A percentile compares a stretch with the other conserved stretches of the same genome.
Conservation (phyloP, 2,329 filamentous ascomycete species). For the Diplocarpon rosae region DNA sequence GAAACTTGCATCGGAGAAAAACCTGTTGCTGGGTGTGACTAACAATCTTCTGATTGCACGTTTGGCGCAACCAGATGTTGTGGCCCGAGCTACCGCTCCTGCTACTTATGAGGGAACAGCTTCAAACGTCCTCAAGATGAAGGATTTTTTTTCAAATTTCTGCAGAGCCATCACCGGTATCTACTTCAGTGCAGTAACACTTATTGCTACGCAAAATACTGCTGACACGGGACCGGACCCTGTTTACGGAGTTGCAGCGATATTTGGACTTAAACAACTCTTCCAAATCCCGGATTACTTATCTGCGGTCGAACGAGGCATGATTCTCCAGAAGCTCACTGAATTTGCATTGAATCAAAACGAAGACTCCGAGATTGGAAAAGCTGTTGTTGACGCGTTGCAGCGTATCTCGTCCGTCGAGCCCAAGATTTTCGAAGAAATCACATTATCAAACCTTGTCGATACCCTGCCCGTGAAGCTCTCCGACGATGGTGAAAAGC, state of each 20-base stretch:
- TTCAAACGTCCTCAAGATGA: not conserved
- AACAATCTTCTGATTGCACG: slow-evolving; percentile 22
- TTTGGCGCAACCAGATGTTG: slow-evolving; percentile 6
- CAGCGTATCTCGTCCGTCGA: slow-evolving; percentile 17
- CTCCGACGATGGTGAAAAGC: not conserved
- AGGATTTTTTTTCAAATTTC: slow-evolving; percentile 9
- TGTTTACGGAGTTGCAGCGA: slow-evolving; percentile 13
- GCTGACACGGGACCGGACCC: slow-evolving; percentile 7
- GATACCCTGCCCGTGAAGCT: slow-evolving; percentile 17
- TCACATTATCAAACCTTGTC: slow-evolving; percentile 20
- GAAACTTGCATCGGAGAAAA: slow-evolving; percentile 15
- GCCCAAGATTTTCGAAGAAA: slow-evolving; percentile 15
- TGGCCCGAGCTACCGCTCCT: not conserved
- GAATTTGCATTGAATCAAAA: slow-evolving; percentile 10
- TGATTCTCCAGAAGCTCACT: slow-evolving; percentile 20
- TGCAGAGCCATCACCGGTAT: slow-evolving; percentile 14
- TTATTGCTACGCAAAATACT: too few species aligned
- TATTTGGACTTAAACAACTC: slow-evolving; percentile 20
- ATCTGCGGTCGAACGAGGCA: slow-evolving; percentile 15
- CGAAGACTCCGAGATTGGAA: slow-evolving; percentile 12
- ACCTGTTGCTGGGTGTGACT: slow-evolving; percentile 20
- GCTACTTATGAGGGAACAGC: not conserved
- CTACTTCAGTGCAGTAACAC: slow-evolving; percentile 17
- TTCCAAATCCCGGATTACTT: slow-evolving; percentile 19
- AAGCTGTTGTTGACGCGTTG: slow-evolving; percentile 16